Evolutionary conservation across 768 basidiomycete genomes (phyloP), one percentile per base, ranked within the genome.

Genomic region (Collybiopsis confluens): DNA sequence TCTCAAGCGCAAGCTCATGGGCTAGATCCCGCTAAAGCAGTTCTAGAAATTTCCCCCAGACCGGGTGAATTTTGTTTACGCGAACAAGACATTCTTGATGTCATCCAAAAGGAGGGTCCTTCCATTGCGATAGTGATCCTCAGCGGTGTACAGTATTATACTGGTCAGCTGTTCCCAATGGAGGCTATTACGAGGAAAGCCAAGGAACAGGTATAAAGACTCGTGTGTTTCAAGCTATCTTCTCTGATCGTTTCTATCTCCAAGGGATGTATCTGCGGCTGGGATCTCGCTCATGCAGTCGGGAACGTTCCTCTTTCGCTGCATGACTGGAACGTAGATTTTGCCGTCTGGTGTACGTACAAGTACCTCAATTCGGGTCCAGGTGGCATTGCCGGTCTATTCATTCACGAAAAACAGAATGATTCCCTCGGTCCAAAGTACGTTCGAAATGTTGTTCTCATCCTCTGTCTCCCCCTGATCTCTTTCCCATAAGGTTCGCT

Each of bases 261-360:
- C 36, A 23, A 33, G 94, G 93, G 94, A 42, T 94, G 91, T 58
- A 82, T 95, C 55, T 90, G 93, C 63, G 96, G 93, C 37, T 95
- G 93, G 84, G 96, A 99, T 73, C 83, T 98, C 15, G 97, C 97
- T 7, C 97, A 99, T 69, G 96, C 90, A 5, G 80, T 86, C 42
- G 97, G 96, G 45, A 99, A 99, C 68, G 92, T 98, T 33, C 90
- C 91, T 35, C 70, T 96, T 61, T 75, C 80, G 45, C 74, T 99
- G 59, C 92, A 96, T 67, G 89, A 93, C 56, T 99, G 97, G 96
- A 75, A 81, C 59, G 88, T 92, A 61, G 97, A 99, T 68, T 98
- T 98, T 66, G 97, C 96, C 2, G 95, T 95, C 33, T 98, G 96
- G 92, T 99, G 97, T 68, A 90, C 93, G 28, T 99, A 98, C 80